Base-by-base conservation (phyloP, 2,329 filamentous ascomycete genomes). In the Alternaria conjuncta region DNA sequence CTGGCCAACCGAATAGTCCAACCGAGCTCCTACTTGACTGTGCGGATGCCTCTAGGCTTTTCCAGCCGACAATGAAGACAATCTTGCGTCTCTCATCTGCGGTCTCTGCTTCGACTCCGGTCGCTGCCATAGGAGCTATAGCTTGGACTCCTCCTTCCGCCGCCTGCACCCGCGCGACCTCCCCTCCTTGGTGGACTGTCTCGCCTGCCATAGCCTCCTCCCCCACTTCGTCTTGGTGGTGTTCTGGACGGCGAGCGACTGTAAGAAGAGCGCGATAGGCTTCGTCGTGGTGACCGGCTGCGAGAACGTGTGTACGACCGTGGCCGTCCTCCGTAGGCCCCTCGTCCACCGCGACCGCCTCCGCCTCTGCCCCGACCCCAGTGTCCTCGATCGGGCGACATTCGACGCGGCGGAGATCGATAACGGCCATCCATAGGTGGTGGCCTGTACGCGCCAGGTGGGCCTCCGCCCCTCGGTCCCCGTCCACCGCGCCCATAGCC, bases 61-160 rank as follows among this genome's bases (percentile, higher is more conserved):
- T 30, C 21, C 36, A 23, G 45, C 12, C 8, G 26, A 57, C 15
- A 53, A 32, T 21, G n/a, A 21, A 20, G 28, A 18, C 32, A 23
- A 36, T 21, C n/a, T 12, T 21, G 10, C 20, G 9, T 51, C 20
- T 21, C 23, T 63, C 61, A 74, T 57, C 69, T 71, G 10, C 68
- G 69, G 26, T 71, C 69, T 56, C 82, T 75, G 64, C 82, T 85
- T 58, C 81, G 73, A 57, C 83, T 85, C 67, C 84, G 84, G 72
- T 84, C 74, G 73, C 87, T 89, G 71, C 86, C 87, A 70, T 89
- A 89, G 67, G 87, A 89, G 70, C 85, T 87, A 71, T 89, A 89
- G 71, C 88, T 90, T 5, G 86, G 86, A 70, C 87, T 89, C 67
- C 88, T 83, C 65, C 87, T 82, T 65, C 55, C 63, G 25, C 60